These are phyloP conservation scores for Lachancea nothofagi DNA, from an alignment of 805 yeast species.

Conservation along the genomic window DNA sequence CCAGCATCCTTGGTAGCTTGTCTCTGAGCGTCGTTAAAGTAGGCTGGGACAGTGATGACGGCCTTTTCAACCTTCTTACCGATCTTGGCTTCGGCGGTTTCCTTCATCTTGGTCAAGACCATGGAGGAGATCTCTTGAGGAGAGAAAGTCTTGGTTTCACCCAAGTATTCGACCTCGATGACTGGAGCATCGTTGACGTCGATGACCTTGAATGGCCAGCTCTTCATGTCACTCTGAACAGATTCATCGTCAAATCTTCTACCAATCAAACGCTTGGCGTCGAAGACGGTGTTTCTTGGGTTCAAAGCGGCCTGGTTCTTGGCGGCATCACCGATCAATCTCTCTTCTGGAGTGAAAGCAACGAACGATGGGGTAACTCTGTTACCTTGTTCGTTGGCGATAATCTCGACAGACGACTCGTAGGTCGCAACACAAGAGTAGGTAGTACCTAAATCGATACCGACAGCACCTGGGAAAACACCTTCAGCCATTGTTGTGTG, in stretches of 20 bases:
- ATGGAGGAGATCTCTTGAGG: constrained; percentile 73
- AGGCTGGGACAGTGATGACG: constrained; percentile 75
- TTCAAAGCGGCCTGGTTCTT: constrained; percentile 79
- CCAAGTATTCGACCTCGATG: constrained; percentile 64
- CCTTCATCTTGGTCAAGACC: constrained; percentile 79
- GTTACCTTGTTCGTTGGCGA: constrained; percentile 83
- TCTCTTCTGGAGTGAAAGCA: constrained; percentile 71
- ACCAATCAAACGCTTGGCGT: constrained; percentile 79
- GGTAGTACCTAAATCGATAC: constrained; percentile 96
- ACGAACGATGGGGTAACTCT: constrained; percentile 79
- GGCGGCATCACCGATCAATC: constrained; percentile 80
- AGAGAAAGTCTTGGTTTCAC: constrained; percentile 62
- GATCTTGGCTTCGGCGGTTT: constrained; percentile 71
- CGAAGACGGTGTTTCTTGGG: constrained; percentile 73
- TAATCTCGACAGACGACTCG: constrained; percentile 71
- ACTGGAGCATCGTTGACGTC: constrained; percentile 62
- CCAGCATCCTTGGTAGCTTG: constrained; percentile 82
- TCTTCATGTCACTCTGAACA: constrained; percentile 85
- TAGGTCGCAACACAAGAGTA: constrained; percentile 74
- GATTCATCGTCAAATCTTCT: constrained; percentile 69
- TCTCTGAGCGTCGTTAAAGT: constrained; percentile 75
- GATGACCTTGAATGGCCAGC: constrained; percentile 77
- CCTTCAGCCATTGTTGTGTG: constrained; percentile 77
- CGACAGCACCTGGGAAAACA: constrained; percentile 98
- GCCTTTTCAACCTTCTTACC: constrained; percentile 69